Evolutionary conservation across 192 early-diverging fungal species (phyloP).

Genomic region (Coemansia sp.): DNA sequence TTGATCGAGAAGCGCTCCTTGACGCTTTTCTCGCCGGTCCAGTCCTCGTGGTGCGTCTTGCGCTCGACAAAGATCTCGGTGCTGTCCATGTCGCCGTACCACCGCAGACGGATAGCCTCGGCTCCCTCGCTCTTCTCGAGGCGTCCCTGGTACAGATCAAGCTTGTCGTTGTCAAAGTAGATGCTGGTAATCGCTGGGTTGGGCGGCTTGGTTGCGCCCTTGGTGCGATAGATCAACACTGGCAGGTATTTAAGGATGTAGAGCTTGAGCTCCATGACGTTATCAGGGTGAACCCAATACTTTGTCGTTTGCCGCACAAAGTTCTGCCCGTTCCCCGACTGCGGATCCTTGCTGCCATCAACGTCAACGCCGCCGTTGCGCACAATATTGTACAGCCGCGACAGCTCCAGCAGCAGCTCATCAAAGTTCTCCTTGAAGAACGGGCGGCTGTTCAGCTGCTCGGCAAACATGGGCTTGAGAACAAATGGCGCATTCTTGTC

Average conservation of each 20-base stretch:
- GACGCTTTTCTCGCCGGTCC: constrained; percentile 85
- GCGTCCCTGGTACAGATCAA: constrained; percentile 87
- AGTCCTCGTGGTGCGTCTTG: constrained; percentile 95
- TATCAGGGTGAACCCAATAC: constrained; percentile 96
- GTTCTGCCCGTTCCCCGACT: constrained; percentile 55
- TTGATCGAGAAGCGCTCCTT: constrained; percentile 92
- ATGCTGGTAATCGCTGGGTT: constrained; percentile 91
- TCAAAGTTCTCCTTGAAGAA: constrained; percentile 90
- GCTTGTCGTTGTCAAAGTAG: constrained; percentile 88
- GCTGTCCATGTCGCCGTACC: constrained; percentile 90
- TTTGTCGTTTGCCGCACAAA: constrained; percentile 87
- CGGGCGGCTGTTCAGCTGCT: constrained; percentile 77
- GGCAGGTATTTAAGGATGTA: constrained; percentile 88
- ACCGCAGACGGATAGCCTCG: constrained; percentile 86
- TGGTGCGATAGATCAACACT: constrained; percentile 83
- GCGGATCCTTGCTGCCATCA: constrained; percentile 49
- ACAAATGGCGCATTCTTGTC: constrained; percentile 90
- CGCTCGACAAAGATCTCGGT: constrained; percentile 95
- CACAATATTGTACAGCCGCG: constrained; percentile 73
- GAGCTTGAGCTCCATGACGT: constrained; percentile 91
- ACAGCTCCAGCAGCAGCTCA: constrained; percentile 78
- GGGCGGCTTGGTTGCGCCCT: constrained; percentile 62
- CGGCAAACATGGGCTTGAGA: constrained; percentile 75
- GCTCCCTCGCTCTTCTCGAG: constrained; percentile 87
- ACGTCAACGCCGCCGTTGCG: constrained; percentile 68